A percentile compares a stretch with the other conserved stretches of the same genome.
Conservation (phyloP, 106 monocot genomes). For the Acorus gramineus region DNA sequence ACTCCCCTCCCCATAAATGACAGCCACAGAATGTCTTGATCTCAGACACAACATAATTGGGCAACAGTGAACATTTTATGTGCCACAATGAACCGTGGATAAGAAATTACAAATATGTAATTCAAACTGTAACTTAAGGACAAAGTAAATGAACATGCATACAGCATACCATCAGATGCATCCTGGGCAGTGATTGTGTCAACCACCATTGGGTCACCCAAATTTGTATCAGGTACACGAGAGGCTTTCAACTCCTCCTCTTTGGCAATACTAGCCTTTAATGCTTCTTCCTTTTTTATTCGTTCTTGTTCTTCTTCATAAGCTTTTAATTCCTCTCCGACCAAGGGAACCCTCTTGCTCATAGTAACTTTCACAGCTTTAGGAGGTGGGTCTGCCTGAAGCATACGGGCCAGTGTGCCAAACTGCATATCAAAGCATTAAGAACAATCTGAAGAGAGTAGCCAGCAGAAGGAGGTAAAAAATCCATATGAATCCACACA, state of each 20-base stretch:
- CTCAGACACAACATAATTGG: too few species aligned
- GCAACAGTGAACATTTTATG: too few species aligned
- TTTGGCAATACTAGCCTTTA: constrained; percentile 57
- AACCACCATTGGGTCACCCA: constrained; percentile 72
- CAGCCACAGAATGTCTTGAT: too few species aligned
- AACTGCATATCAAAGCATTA: constrained; percentile 33
- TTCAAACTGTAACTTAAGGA: too few species aligned
- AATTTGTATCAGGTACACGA: constrained; percentile 41
- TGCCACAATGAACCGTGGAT: too few species aligned
- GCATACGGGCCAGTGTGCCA: constrained; percentile 97
- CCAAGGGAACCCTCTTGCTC: constrained; percentile 86
- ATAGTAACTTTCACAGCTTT: constrained; percentile 95
- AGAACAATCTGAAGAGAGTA: too few species aligned
- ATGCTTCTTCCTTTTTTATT: constrained; percentile 69
- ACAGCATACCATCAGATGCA: constrained; percentile 52
- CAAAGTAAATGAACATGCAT: constrained; percentile 5
- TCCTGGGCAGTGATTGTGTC: constrained; percentile 37
- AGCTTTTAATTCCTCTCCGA: constrained; percentile 85
- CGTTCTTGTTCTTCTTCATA: constrained; percentile 86
- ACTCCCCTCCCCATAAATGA: too few species aligned
- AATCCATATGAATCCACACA: too few species aligned
- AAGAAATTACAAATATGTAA: too few species aligned
- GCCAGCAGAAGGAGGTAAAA: too few species aligned
- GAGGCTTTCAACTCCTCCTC: constrained; percentile 56
- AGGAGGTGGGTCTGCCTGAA: constrained; percentile 97